Evolutionary conservation across 2,329 filamentous ascomycete species (phyloP), one percentile per base, ranked within the genome.

Genomic region (Thermochaetoides dissita): DNA sequence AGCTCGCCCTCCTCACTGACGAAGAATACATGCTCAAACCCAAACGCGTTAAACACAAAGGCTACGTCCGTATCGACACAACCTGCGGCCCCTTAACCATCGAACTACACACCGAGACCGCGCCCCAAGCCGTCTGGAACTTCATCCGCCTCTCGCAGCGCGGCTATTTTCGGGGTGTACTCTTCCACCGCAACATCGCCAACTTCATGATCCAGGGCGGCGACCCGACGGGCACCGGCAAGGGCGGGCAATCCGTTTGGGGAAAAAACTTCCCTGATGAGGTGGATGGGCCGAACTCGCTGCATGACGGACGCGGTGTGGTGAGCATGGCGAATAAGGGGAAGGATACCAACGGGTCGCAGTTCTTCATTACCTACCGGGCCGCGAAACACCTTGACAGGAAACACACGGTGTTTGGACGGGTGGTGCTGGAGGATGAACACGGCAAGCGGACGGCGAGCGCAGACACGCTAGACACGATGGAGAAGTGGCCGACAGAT

Each of bases 161-260:
- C 51, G 89, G 89, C 1, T 95, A 94, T 62, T 98, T 96, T 65
- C 78, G 76, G 40, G 76, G 75, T 49, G 80, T 94, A 2, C 62
- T 72, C 9, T 98, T 98, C 58, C 91, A 98, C 61, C 79, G 91
- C 48, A 95, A 93, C 59, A 95, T 98, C 53, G 80, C 80, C 44
- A 85, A 84, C 53, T 98, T 98, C 59, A 98, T 98, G 91, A 84
- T 98, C 34, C 91, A 98, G 60, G 89, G 89, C 36, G 91, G 91
- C 33, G 91, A 98, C 57, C 91, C 91, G 0, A 85, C 86, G 0
- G 89, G 89, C 1, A 94, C 87, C 0, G 91, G 91, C 1, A 75
- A 85, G 46, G 91, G 91, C n/a, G 91, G 91, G 0, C 67, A 78
- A 38, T 93, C 84, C 55, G 79, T 94, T 46, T 98, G 91, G 91